These are phyloP conservation scores for Lasiodiplodia sp. DNA, from an alignment of 2,329 filamentous ascomycete genomes.

Conservation along the genomic window DNA sequence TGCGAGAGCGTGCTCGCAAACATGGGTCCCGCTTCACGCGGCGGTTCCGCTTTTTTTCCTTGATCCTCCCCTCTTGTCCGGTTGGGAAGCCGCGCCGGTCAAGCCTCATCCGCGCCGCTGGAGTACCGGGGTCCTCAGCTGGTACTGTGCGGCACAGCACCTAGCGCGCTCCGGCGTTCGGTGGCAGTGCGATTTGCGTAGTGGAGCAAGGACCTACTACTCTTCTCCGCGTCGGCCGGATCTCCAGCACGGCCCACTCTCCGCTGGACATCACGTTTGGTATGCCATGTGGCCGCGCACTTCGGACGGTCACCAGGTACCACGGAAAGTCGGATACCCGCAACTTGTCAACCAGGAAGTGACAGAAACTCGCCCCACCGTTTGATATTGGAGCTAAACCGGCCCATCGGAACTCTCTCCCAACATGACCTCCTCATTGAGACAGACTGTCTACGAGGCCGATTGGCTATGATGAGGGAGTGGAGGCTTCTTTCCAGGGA, in stretches of 20 bases:
- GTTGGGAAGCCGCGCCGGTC: conserved; percentile 7
- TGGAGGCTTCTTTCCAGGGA: neutral
- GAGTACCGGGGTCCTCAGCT: neutral
- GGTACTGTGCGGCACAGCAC: neutral
- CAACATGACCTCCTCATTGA: neutral
- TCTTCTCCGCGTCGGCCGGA: neutral
- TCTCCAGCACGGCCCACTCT: neutral
- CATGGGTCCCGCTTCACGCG: conserved; percentile 5
- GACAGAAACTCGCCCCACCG: neutral
- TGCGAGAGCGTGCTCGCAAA: conserved; percentile 7
- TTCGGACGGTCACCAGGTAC: neutral
- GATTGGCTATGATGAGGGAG: neutral
- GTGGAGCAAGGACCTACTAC: neutral
- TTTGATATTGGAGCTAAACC: neutral
- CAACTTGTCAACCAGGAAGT: neutral
- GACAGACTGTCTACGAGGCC: neutral
- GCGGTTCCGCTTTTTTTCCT: conserved; percentile 19
- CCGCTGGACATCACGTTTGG: neutral
- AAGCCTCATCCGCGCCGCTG: neutral
- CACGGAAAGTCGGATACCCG: neutral
- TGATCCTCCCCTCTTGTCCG: conserved; percentile 15
- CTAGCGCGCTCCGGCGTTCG: neutral
- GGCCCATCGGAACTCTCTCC: neutral
- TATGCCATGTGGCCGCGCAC: neutral
- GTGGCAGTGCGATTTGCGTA: conserved; percentile 9